Evolutionary conservation across 2,329 filamentous ascomycete species (phyloP).

Genomic region (Penicillium digitatum): DNA sequence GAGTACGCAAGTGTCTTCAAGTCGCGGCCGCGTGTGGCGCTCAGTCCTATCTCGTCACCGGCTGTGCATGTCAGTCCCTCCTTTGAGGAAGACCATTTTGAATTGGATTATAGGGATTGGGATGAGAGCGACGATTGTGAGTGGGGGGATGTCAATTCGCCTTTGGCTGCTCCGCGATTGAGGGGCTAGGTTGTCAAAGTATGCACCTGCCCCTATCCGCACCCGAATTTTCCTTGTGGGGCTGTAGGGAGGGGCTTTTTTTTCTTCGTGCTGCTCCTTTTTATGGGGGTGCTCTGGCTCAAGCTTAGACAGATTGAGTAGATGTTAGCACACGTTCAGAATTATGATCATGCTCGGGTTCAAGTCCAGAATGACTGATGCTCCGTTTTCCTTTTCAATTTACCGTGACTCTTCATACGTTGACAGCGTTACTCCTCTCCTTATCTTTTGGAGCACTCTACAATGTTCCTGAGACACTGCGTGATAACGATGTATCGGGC

Average conservation of each 20-base stretch:
- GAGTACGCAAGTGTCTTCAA: constrained; percentile 83
- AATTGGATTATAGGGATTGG: constrained; percentile 18
- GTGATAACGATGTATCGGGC: too few relatives aligned
- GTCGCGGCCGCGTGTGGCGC: constrained; percentile 73
- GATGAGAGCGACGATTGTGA: constrained; percentile 13
- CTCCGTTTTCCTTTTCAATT: too few relatives aligned
- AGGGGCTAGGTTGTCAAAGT: neutral
- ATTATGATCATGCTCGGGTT: too few relatives aligned
- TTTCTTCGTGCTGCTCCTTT: neutral
- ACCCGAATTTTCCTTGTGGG: neutral
- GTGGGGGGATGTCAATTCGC: constrained; percentile 20
- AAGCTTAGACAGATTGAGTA: too few relatives aligned
- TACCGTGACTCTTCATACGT: too few relatives aligned
- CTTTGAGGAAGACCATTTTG: constrained; percentile 21
- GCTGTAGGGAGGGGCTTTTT: neutral
- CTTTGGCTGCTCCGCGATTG: constrained; percentile 15
- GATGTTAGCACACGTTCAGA: too few relatives aligned
- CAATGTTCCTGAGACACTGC: too few relatives aligned
- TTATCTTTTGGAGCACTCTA: too few relatives aligned
- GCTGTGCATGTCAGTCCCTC: constrained; percentile 35
- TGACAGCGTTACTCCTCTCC: too few relatives aligned
- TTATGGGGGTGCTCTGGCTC: neutral
- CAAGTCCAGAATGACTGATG: too few relatives aligned
- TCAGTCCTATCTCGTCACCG: constrained; percentile 59
- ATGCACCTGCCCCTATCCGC: neutral